A percentile compares a stretch with the other conserved stretches of the same genome.
Conservation (phyloP, 345 rosid genomes). For the Cardamine occulta region DNA sequence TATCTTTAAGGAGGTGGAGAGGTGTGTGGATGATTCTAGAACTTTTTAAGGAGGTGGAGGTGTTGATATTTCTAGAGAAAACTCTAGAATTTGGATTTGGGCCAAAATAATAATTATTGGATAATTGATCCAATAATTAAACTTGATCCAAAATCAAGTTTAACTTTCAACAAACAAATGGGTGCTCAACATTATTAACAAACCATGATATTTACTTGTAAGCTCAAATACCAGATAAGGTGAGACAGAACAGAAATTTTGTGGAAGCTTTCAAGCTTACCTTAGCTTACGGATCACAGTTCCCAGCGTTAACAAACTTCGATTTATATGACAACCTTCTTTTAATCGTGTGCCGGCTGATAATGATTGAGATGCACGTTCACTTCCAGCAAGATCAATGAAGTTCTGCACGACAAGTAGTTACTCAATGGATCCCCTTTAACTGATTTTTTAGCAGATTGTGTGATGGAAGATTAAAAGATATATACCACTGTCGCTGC, state of each 20-base stretch:
- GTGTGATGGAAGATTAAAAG: neutral
- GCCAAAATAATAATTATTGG: no score
- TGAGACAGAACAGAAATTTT: neutral
- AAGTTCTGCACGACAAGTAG: constrained; percentile 58
- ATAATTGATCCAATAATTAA: no score
- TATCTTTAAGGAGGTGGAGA: no score
- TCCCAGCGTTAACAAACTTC: constrained; percentile 85
- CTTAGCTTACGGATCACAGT: constrained; percentile 92
- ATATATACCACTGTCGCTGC: constrained; percentile 75
- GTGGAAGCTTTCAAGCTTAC: constrained; percentile 44
- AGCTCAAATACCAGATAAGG: neutral
- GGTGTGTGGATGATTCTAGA: no score
- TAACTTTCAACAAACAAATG: no score
- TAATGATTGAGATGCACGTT: constrained; percentile 88
- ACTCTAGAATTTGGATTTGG: no score
- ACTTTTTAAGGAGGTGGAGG: no score
- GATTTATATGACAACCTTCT: constrained; percentile 96
- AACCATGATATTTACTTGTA: neutral
- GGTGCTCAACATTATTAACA: neutral
- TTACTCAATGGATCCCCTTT: constrained; percentile 11
- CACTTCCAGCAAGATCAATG: constrained; percentile 94
- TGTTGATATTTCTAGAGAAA: no score
- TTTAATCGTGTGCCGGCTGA: constrained; percentile 85
- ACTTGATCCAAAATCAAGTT: no score
- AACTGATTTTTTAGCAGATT: constrained; percentile 8